Percentiles rank a stretch among this genome's conserved stretches.
Conservation (phyloP, 1,284 basidiomycete species). For the Xerocomus alliaceus region DNA sequence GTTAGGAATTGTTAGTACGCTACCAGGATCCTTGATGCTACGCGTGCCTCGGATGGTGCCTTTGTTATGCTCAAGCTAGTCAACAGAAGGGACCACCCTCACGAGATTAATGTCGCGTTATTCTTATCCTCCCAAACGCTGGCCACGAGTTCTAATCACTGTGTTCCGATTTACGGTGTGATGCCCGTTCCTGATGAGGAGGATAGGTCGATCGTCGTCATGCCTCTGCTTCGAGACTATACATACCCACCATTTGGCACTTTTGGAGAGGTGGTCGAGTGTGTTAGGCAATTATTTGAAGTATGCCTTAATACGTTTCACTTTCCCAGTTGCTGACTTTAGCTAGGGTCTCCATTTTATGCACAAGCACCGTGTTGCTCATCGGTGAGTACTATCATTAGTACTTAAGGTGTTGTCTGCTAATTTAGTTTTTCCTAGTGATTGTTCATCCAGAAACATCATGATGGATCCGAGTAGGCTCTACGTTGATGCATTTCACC, state of each 20-base stretch:
- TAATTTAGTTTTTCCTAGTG: background rate
- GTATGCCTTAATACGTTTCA: no score
- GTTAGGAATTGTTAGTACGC: background rate
- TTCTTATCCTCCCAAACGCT: slow-evolving; percentile 27
- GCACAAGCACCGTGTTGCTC: slow-evolving; percentile 26
- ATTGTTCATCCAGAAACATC: slow-evolving; percentile 39
- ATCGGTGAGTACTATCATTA: slow-evolving; percentile 8
- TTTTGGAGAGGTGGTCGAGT: slow-evolving; percentile 1
- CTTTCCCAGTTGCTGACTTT: background rate
- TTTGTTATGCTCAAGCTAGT: slow-evolving; percentile 41
- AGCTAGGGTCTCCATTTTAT: slow-evolving; percentile 22
- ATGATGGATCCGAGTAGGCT: slow-evolving; percentile 45
- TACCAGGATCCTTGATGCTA: slow-evolving; percentile 38
- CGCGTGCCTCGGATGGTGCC: slow-evolving; percentile 35
- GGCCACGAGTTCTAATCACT: slow-evolving; percentile 39
- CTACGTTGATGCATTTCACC: slow-evolving; percentile 25
- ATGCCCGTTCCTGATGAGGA: slow-evolving; percentile 22
- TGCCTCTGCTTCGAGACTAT: slow-evolving; percentile 41
- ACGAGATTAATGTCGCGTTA: slow-evolving; percentile 27
- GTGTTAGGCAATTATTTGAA: background rate
- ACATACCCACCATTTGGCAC: no score
- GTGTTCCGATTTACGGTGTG: slow-evolving; percentile 25
- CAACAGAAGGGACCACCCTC: slow-evolving; percentile 13
- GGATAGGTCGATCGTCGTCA: slow-evolving; percentile 34
- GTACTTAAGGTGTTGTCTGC: fast-evolving